Conservation (phyloP, 2,329 filamentous ascomycete genomes). For the Fusarium marasasianum region DNA sequence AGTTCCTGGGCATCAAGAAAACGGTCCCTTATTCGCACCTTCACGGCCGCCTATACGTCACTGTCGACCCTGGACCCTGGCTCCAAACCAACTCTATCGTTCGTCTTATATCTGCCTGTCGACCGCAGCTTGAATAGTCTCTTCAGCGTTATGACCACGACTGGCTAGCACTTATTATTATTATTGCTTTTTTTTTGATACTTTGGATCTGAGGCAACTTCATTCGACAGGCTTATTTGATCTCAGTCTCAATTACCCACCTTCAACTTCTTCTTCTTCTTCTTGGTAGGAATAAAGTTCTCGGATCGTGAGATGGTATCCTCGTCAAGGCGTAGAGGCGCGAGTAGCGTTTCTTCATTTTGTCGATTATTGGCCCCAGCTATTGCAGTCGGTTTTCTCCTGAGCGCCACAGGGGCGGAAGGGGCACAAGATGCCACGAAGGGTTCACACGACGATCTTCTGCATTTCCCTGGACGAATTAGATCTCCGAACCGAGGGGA, state of each 20-base stretch:
- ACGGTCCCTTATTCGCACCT: conserved; percentile 14
- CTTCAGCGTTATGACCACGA: conserved; percentile 13
- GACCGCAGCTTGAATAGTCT: conserved; percentile 12
- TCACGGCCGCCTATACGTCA: conserved; percentile 27
- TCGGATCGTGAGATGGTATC: conserved; percentile 26
- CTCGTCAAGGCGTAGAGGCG: conserved; percentile 12
- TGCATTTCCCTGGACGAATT: conserved; percentile 40
- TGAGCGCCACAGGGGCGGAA: conserved; percentile 27
- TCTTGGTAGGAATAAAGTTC: not conserved
- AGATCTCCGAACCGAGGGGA: conserved; percentile 32
- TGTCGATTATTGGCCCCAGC: conserved; percentile 33
- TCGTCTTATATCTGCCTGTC: conserved; percentile 17
- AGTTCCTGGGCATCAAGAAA: conserved; percentile 18
- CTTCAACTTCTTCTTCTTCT: not conserved
- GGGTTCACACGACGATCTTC: conserved; percentile 43
- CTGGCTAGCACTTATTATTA: conserved; percentile 9
- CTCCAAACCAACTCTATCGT: conserved; percentile 2
- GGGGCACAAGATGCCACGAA: conserved; percentile 18
- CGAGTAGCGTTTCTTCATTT: conserved; percentile 30
- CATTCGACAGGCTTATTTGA: not conserved
- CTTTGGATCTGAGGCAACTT: conserved; percentile 4
- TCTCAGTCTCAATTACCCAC: not conserved
- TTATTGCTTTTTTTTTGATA: conserved; percentile 2
- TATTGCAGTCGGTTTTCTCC: conserved; percentile 34
- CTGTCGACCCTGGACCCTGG: conserved; percentile 19